These are phyloP conservation scores for Fraxinus quadrangulata DNA, from an alignment of 257 asterid species.

Conservation along the genomic window DNA sequence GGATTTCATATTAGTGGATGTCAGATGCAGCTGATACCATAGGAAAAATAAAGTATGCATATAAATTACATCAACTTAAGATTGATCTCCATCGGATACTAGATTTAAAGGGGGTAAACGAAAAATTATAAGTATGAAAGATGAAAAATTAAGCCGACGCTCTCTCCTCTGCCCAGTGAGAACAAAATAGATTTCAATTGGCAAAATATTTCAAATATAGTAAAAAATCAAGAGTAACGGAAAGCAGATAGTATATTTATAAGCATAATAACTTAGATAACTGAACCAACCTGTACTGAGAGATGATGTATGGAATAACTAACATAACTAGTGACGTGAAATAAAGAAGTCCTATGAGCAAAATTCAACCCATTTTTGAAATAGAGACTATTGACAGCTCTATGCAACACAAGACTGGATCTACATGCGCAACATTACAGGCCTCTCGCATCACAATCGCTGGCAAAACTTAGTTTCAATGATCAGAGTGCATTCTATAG, in stretches of 20 bases:
- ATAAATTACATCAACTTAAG: not conserved
- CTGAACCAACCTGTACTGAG: no score
- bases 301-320: not conserved
- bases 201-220: not conserved
- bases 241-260: not conserved
- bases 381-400: constrained; percentile 10
- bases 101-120: not conserved
- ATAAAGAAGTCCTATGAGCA: not conserved
- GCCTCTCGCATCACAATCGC: constrained; percentile 1
- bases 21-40: not conserved
- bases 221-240: not conserved
- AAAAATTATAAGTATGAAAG: not conserved
- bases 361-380: not conserved
- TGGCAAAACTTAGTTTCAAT: not conserved
- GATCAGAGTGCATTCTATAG: not conserved
- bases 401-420: not conserved
- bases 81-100: not conserved
- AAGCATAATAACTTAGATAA: not conserved
- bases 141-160: not conserved
- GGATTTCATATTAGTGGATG: not conserved
- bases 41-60: not conserved
- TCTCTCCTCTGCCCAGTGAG: not conserved
- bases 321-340: constrained; percentile 6
- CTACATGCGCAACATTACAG: not conserved
- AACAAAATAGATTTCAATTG: not conserved